These are phyloP conservation scores for Cruciata laevipes DNA, from an alignment of 257 asterid species.

Conservation along the genomic window DNA sequence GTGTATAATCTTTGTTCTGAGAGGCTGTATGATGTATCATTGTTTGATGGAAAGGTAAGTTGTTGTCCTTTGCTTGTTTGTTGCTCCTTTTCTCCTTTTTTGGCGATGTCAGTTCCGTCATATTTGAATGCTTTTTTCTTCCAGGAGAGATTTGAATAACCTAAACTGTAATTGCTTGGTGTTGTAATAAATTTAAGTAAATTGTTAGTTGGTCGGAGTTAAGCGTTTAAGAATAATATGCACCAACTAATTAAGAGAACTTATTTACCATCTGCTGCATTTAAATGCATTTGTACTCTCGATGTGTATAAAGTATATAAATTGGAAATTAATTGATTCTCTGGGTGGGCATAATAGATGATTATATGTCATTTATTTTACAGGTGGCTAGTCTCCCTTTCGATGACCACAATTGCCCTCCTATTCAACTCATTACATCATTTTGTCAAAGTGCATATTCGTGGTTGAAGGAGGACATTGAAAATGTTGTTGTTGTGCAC, in stretches of 20 bases:
- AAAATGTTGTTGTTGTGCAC: conserved; percentile 96
- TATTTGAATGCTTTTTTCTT: too few species aligned
- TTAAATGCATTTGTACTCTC: background rate
- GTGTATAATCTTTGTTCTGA: conserved; percentile 99
- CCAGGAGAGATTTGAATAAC: background rate
- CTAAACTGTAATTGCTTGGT: background rate
- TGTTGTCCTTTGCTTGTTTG: conserved; percentile 12
- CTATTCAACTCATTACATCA: conserved; percentile 76
- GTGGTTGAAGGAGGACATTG: conserved; percentile 98
- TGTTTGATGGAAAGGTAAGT: conserved; percentile 93
- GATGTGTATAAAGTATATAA: background rate
- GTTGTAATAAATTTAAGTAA: background rate
- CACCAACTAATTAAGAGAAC: background rate
- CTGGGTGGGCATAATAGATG: background rate
- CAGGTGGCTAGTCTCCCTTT: conserved; percentile 98
- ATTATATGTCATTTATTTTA: conserved; percentile 1
- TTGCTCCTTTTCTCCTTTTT: background rate
- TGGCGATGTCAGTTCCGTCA: background rate
- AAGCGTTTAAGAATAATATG: background rate
- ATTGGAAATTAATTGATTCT: background rate
- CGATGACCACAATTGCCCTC: conserved; percentile 98
- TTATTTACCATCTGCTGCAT: background rate
- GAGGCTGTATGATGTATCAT: conserved; percentile 90
- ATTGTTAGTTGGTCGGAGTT: background rate
- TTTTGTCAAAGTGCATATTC: conserved; percentile 99